Evolutionary conservation across 768 basidiomycete species (phyloP), one percentile per base, ranked within the genome.

Genomic region (Rhizopogon rudus): DNA sequence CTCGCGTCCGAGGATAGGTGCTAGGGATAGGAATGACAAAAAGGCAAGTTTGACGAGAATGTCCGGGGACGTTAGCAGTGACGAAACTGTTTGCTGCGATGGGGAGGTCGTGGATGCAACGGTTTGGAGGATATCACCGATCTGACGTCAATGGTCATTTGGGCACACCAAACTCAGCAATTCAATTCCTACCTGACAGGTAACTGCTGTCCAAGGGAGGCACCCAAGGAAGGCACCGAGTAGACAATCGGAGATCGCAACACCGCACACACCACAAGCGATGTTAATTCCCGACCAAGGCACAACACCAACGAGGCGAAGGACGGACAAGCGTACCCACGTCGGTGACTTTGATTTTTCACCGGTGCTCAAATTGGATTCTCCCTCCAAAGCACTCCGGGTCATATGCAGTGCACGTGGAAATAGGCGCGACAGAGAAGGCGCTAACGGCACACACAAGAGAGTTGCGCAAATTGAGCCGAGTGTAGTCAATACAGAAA

Each of bases 231-330:
- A 92, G 6, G 86, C 79, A 39, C 90, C 91, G 49, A 93, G 73
- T 65, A 86, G 76, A 64, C 91, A 93, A 67, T 93, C 88, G 54
- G 74, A 66, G 48, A 91, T 64, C 7, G 83, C 73, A 14, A 98
- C 92, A 35, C 89, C 88, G 62, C 89, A 91, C 28, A 96, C 92
- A 51, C 94, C 94, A 70, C 89, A 96, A 44, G 94, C 94, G 55
- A 98, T 89, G 69, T 98, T 98, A 77, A 98, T 93, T 56, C 92
- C 93, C 55, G 91, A 92, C 95, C 95, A 98, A 5, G 95, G 95
- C 3, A 97, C 92, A 53, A 98, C 83, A 17, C 95, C 95, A 63
- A 96, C 82, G 55, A 96, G 84, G 48, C 95, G 84, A 59, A 98
- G 81, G 55, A 96, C 81, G 3, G 93, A 87, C 43, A 97, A 75